Evolutionary conservation across 176 grass and related monocot species (phyloP).

Genomic region (Poa annua): DNA sequence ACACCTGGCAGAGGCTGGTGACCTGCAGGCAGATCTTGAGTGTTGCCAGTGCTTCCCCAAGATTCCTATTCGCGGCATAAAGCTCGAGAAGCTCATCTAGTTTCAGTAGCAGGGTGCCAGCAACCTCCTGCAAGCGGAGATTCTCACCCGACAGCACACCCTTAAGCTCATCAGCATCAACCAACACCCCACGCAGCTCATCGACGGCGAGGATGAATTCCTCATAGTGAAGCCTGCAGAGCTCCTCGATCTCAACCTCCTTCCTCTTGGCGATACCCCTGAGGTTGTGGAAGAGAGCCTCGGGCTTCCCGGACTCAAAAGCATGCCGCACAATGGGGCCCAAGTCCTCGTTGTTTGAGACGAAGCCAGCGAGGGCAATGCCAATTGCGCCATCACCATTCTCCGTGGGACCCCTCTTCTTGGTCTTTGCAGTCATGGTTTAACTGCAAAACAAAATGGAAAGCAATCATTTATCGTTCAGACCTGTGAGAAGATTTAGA

Average conservation of each 20-base stretch:
- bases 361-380: conserved; percentile 48
- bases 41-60: conserved; percentile 12
- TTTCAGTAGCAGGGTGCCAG: background rate
- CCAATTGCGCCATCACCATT: conserved; percentile 60
- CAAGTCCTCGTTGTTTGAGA: conserved; percentile 46
- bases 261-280: conserved; percentile 24
- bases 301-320: conserved; percentile 4
- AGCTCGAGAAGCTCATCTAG: conserved; percentile 23
- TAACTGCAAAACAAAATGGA: conserved; percentile 41
- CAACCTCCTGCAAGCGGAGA: conserved; percentile 27
- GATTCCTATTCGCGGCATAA: conserved; percentile 11
- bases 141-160: conserved; percentile 9
- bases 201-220: conserved; percentile 23
- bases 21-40: conserved; percentile 15
- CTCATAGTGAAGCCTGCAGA: conserved; percentile 25
- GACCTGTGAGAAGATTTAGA: background rate
- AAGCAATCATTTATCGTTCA: background rate
- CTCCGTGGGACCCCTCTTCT: conserved; percentile 62
- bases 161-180: conserved; percentile 24
- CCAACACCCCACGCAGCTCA: conserved; percentile 22
- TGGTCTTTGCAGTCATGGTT: conserved; percentile 67
- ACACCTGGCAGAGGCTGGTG: conserved; percentile 18
- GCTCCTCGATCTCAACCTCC: conserved; percentile 31
- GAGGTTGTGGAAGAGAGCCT: conserved; percentile 27
- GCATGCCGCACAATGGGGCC: conserved; percentile 18